phyloP scores from a whole-genome alignment of 495 filamentous ascomycete genomes.

The Tuber microsphaerosporum region DNA sequence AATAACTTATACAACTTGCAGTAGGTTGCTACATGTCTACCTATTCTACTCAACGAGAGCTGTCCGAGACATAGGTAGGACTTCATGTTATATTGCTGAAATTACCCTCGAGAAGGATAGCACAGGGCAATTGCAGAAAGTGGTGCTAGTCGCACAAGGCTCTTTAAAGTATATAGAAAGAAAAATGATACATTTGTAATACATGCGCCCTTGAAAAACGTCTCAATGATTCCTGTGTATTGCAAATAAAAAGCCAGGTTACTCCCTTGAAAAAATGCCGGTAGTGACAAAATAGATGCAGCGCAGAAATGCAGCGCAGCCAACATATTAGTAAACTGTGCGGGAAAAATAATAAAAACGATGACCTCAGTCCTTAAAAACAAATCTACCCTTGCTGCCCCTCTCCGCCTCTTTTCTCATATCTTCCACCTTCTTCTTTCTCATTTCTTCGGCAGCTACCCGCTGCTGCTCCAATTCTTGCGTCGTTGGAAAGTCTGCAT shows the following conservation, averaged over 20 bases:
- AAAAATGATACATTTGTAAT: background rate
- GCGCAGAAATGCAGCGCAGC: background rate
- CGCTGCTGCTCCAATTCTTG: constrained; percentile 63
- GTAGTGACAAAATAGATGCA: background rate
- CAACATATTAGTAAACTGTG: background rate
- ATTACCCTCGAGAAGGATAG: background rate
- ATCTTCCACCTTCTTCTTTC: constrained; percentile 59
- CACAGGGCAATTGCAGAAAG: background rate
- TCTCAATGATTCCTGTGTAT: background rate
- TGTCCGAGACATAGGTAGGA: background rate
- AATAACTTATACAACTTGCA: background rate
- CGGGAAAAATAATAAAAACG: background rate
- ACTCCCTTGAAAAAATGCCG: background rate
- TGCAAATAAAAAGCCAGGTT: background rate
- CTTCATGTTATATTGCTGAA: background rate
- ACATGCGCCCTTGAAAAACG: background rate
- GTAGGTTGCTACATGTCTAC: background rate
- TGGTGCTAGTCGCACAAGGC: background rate
- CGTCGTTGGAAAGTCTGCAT: constrained; percentile 76
- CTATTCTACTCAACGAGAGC: background rate
- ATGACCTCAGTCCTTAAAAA: constrained; percentile 24
- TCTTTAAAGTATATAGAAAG: background rate
- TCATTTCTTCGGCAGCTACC: constrained; percentile 53
- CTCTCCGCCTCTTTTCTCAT: constrained; percentile 64
- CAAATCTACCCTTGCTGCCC: constrained; percentile 29